Base-by-base conservation (phyloP, 2,329 filamentous ascomycete species). In the Penicillium sp. region DNA sequence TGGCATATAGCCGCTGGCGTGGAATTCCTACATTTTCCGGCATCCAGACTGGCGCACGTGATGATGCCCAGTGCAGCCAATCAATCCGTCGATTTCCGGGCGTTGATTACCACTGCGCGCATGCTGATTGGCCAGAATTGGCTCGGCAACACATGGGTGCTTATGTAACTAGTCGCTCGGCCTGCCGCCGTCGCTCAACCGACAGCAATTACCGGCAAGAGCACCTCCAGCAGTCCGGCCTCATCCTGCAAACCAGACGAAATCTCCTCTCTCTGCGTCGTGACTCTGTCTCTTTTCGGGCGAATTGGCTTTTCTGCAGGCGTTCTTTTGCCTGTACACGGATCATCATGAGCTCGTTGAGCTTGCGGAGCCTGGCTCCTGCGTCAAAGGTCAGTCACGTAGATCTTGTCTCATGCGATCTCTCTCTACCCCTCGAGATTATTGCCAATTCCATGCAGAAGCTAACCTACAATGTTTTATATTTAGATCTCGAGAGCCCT, bases 401-500 rank as follows among this genome's bases (percentile, higher is more conserved):
- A 61, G 49, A 64, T 56, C 38, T 53, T 28, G 40, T 26, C 51
- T 55, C 47, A 40, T 53, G 26, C 40, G 33, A 40, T 28, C 20
- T n/a, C 54, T 28, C 20, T n/a, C 55, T 57, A 47, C 57, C 56
- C 59, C 40, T 54, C 50, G 56, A 52, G 59, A 38, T 35, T 45
- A 30, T 53, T 16, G 26, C 52, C 51, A 52, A 63, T 61, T 56
- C 42, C 21, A 52, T 55, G 12, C 24, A 30, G 35, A 23, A 28
- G 61, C 66, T 73, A 58, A 74, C 63, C 9, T 11, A 46, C 53
- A 16, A 47, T 28, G 18, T 23, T 1, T 24, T 57, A 47, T 54
- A n/a, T 60, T 58, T 65, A 90, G 87, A 82, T 89, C 71, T 82
- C 84, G 63, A 82, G 82, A 69, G 76, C 80, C 65, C 74, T 85